Percentiles rank a stretch among this genome's conserved stretches.
phyloP scores from a whole-genome alignment of 2,329 filamentous ascomycete species.

The Coniochaeta prunicola region DNA sequence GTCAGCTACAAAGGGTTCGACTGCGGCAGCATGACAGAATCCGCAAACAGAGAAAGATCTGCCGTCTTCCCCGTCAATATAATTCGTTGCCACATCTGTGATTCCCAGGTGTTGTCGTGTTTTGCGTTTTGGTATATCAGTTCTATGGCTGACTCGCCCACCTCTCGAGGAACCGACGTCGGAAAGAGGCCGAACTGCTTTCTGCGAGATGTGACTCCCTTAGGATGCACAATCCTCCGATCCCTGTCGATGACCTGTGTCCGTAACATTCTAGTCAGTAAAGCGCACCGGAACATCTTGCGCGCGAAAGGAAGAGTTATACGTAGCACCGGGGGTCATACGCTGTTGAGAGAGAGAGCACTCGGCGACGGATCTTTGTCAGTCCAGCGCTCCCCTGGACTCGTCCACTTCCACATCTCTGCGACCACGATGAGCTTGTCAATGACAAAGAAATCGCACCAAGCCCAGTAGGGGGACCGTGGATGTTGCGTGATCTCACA shows the following conservation, averaged over 20 bases:
- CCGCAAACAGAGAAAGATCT: not conserved
- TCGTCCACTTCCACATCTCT: not conserved
- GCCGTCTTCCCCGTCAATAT: not conserved
- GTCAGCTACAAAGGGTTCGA: too few relatives aligned
- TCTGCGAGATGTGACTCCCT: not conserved
- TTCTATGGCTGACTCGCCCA: not conserved
- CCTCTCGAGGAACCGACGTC: not conserved
- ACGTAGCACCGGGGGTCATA: not conserved
- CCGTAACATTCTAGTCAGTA: not conserved
- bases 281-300: not conserved
- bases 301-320: not conserved
- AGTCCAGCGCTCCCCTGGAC: not conserved
- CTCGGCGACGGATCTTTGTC: not conserved
- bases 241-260: not conserved
- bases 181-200: not conserved
- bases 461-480: not conserved
- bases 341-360: not conserved
- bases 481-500: not conserved
- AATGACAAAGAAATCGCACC: not conserved
- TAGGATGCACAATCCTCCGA: not conserved
- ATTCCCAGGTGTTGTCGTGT: too few relatives aligned
- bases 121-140: too few relatives aligned
- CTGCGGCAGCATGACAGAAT: not conserved
- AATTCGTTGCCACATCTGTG: not conserved
- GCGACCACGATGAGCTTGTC: not conserved